A percentile compares a stretch with the other conserved stretches of the same genome.
phyloP scores from a whole-genome alignment of 306 rosid genomes.

The Acacia melanoxylon region DNA sequence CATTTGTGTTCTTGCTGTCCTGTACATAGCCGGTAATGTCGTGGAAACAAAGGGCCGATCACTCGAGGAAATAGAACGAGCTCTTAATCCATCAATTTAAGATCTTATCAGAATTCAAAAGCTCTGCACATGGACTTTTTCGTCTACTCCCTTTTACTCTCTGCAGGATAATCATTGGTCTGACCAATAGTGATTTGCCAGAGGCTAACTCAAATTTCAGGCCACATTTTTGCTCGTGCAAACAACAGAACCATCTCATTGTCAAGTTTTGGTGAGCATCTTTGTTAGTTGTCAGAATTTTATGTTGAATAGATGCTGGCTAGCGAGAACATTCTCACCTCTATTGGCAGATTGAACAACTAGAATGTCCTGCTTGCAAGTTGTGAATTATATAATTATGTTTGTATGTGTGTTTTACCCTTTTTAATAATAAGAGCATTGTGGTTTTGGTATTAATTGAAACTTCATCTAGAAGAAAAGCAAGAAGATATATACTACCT shows the following conservation, averaged over 20 bases:
- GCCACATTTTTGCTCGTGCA: conserved; percentile 23
- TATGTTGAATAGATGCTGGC: conserved; percentile 17
- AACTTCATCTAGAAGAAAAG: background rate
- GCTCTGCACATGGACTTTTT: conserved; percentile 25
- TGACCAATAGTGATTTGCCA: background rate
- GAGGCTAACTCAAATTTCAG: conserved; percentile 21
- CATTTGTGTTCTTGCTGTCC: conserved; percentile 81
- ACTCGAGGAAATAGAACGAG: conserved; percentile 89
- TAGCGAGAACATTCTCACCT: conserved; percentile 8
- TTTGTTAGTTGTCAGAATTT: conserved; percentile 2
- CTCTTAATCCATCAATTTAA: conserved; percentile 62
- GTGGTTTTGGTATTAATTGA: background rate
- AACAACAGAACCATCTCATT: background rate
- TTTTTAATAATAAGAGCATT: conserved; percentile 11
- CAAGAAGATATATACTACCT: background rate
- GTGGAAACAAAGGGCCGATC: conserved; percentile 98
- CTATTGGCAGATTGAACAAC: conserved; percentile 22
- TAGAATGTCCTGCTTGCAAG: background rate
- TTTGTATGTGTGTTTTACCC: conserved; percentile 2
- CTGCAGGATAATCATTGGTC: background rate
- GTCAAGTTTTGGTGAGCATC: conserved; percentile 27
- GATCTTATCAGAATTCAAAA: conserved; percentile 13
- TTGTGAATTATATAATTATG: background rate
- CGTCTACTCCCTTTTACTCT: conserved; percentile 1
- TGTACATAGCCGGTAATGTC: conserved; percentile 79